These are phyloP conservation scores for Corynespora cassiicola DNA, from an alignment of 2,329 filamentous ascomycete genomes.

Conservation along the genomic window DNA sequence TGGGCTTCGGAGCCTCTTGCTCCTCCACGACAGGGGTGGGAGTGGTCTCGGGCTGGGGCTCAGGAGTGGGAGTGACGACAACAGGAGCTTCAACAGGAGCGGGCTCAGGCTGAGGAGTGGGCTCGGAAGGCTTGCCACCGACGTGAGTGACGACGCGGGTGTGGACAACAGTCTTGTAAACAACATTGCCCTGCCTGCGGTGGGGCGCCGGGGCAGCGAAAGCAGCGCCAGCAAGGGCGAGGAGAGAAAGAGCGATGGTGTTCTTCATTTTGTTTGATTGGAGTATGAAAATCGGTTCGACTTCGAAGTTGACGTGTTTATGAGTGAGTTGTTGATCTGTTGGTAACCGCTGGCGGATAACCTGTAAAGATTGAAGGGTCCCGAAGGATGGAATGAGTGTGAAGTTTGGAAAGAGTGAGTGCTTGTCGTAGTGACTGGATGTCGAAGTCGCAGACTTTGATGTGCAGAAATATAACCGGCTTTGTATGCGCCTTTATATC, in stretches of 20 bases:
- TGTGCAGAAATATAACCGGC: too few relatives aligned
- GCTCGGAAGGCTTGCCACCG: background rate
- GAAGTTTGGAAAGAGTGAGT: slow-evolving; percentile 36
- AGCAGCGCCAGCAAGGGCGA: slow-evolving; percentile 39
- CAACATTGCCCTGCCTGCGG: slow-evolving; percentile 10
- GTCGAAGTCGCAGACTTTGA: slow-evolving; percentile 46
- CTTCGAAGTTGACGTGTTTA: slow-evolving; percentile 3
- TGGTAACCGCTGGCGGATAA: slow-evolving; percentile 9
- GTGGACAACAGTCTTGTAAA: slow-evolving; percentile 25
- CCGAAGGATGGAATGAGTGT: slow-evolving; percentile 39
- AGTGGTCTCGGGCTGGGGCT: slow-evolving; percentile 1
- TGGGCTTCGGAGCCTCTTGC: slow-evolving; percentile 15
- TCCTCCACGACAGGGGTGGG: background rate
- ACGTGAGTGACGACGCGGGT: slow-evolving; percentile 26
- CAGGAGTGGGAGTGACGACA: background rate
- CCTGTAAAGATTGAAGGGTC: slow-evolving; percentile 31
- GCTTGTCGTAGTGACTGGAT: slow-evolving; percentile 30
- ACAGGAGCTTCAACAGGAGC: background rate
- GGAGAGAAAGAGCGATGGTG: slow-evolving; percentile 27
- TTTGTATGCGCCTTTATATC: background rate
- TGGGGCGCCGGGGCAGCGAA: slow-evolving; percentile 28
- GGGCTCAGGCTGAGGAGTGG: slow-evolving; percentile 3
- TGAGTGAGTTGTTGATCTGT: slow-evolving; percentile 10
- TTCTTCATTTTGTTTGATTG: slow-evolving; percentile 35
- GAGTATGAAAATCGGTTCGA: background rate